Evolutionary conservation across 2,329 filamentous ascomycete species (phyloP).

Genomic region (Fusarium pilosicola): DNA sequence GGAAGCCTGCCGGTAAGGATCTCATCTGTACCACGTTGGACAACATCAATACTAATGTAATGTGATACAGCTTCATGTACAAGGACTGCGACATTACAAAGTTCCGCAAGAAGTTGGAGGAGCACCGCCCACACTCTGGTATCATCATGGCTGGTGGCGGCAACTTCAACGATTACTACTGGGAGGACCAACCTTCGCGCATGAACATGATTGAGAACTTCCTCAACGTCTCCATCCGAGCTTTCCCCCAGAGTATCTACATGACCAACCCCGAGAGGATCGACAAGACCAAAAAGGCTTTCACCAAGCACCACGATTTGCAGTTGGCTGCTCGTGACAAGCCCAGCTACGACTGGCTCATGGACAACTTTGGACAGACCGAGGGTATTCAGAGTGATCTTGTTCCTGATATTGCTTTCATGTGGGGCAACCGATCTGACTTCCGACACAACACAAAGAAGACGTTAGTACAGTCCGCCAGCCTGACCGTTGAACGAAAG

Average conservation of each 20-base stretch:
- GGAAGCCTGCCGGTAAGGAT: slow-evolving; percentile 41
- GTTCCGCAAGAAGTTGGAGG: slow-evolving; percentile 37
- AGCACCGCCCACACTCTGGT: slow-evolving; percentile 42
- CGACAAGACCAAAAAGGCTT: slow-evolving; percentile 29
- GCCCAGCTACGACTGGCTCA: slow-evolving; percentile 44
- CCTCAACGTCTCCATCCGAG: slow-evolving; percentile 36
- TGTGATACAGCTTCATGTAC: slow-evolving; percentile 38
- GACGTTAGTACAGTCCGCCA: slow-evolving; percentile 33
- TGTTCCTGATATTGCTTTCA: slow-evolving; percentile 43
- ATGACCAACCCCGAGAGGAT: slow-evolving; percentile 40
- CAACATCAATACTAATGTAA: slow-evolving; percentile 16
- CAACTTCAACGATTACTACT: slow-evolving; percentile 45
- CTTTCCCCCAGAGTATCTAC: slow-evolving; percentile 42
- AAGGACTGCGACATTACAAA: slow-evolving; percentile 39
- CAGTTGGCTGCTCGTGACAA: slow-evolving; percentile 42
- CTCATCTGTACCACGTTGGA: slow-evolving; percentile 4
- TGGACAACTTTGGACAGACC: slow-evolving; percentile 30
- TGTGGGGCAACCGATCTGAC: slow-evolving; percentile 44
- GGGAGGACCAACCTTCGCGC: slow-evolving; percentile 44
- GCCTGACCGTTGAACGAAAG: background rate
- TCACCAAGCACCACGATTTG: slow-evolving; percentile 38
- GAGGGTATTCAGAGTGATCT: slow-evolving; percentile 40
- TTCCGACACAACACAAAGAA: slow-evolving; percentile 41
- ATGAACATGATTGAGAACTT: slow-evolving; percentile 45
- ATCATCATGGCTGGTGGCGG: slow-evolving; percentile 45